A percentile compares a stretch with the other conserved stretches of the same genome.
These are phyloP conservation scores for Pestalotiopsis sp. DNA, from an alignment of 2,329 filamentous ascomycete species.

Conservation along the genomic window DNA sequence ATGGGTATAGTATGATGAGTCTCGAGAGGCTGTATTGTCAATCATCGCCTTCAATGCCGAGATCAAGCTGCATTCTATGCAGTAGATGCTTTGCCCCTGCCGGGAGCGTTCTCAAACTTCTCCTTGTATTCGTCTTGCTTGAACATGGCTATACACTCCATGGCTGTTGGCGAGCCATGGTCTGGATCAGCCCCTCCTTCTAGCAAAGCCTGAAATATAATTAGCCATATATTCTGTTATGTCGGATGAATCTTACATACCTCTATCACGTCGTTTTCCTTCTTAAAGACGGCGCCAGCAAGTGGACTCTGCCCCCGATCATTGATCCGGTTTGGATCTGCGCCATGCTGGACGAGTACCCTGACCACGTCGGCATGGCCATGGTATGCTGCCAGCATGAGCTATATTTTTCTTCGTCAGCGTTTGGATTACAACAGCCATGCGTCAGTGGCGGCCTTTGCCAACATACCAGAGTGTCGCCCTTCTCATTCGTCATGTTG, in stretches of 20 bases:
- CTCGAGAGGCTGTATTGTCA: too few relatives aligned
- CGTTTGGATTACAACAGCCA: background rate
- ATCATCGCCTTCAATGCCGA: too few relatives aligned
- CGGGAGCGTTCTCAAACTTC: slow-evolving; percentile 52
- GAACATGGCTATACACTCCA: slow-evolving; percentile 53
- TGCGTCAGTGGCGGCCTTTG: background rate
- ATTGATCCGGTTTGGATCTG: slow-evolving; percentile 70
- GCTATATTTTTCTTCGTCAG: slow-evolving; percentile 35
- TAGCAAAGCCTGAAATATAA: slow-evolving; percentile 41
- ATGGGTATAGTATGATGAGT: too few relatives aligned
- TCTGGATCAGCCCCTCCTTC: slow-evolving; percentile 58
- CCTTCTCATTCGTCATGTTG: slow-evolving; percentile 74
- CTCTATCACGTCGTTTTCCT: slow-evolving; percentile 65
- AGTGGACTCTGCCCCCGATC: slow-evolving; percentile 70
- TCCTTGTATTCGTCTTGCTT: slow-evolving; percentile 52
- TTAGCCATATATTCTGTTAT: slow-evolving; percentile 1
- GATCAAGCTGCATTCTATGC: background rate
- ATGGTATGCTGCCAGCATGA: slow-evolving; percentile 76
- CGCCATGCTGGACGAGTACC: slow-evolving; percentile 63
- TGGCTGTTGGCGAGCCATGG: slow-evolving; percentile 50
- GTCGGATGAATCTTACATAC: slow-evolving; percentile 30
- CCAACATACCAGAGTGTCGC: slow-evolving; percentile 64
- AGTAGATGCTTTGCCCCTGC: slow-evolving; percentile 43
- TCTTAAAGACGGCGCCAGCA: slow-evolving; percentile 75
- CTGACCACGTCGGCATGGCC: slow-evolving; percentile 64